Base-by-base conservation (phyloP, 306 rosid genomes). In the Pyrus bretschneideri region DNA sequence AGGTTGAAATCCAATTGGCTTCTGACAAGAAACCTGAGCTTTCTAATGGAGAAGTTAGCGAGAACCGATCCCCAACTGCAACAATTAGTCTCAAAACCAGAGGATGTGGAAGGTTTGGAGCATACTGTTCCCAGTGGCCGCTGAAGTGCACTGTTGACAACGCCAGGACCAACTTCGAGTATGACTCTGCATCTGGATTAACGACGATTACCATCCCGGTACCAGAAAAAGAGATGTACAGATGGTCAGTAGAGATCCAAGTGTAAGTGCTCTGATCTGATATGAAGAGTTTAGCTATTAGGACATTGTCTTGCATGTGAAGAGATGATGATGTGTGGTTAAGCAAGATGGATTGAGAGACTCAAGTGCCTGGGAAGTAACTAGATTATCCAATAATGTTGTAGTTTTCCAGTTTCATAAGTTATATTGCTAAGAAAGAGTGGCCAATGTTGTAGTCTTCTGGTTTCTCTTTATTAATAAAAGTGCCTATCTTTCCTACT, bases 101-200 rank as follows among this genome's bases (percentile, higher is more conserved):
- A 76, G 99, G 98, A 69, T 86, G 86, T 19, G 98, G 97, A 7
- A 84, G 92, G 30, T 88, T 96, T 18, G 99, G 97, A 25, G 84
- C 82, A 2, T 96, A 92, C 87, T 87, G 83, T 18, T 96, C 98
- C 25, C 91, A 86, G 77, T 64, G 44, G 2, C 97, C 97, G 1
- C 68, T 82, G 22, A 86, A 80, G 74, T 96, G 93, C 77, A 49
- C 51, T 1, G 80, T 92, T 1, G 93, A 74, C 75, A 84, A 83
- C 9, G 35, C 33, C 15, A 89, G 82, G 70, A 83, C 84, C 0
- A 74, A 82, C 59, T 91, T 86, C 66, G 40, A 29, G 61, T 86
- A 91, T 60, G 91, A 96, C 65, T 40, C 69, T 1, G 87, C 57
- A 3, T 85, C 82, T 52, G 99, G 99, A 11, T 80, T 96, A 70